A percentile compares a stretch with the other conserved stretches of the same genome.
These are phyloP conservation scores for Arabidopsis lyrata DNA, from an alignment of 441 rosid genomes.

Conservation along the genomic window DNA sequence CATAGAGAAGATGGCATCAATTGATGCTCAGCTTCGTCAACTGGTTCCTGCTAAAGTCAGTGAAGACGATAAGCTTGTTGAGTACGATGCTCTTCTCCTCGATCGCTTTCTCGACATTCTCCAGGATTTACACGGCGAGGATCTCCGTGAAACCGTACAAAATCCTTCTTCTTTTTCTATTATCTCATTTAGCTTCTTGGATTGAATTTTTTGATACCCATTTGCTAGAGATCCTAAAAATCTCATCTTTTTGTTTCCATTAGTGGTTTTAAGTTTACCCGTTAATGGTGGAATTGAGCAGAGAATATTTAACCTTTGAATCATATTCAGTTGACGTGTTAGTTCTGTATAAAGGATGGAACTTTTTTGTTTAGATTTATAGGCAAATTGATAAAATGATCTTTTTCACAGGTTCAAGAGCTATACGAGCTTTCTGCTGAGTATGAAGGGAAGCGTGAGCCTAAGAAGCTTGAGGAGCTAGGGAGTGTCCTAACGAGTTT, in stretches of 20 bases:
- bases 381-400: not conserved
- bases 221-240: conserved; percentile 18
- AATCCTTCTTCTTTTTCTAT: conserved; percentile 9
- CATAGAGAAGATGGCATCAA: conserved; percentile 90
- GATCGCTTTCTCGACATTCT: conserved; percentile 96
- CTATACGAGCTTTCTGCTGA: conserved; percentile 91
- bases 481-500: conserved; percentile 81
- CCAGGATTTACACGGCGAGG: conserved; percentile 93
- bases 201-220: conserved; percentile 13
- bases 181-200: not conserved
- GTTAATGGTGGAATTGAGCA: not conserved
- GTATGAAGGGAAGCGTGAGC: conserved; percentile 84
- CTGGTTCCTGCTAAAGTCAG: conserved; percentile 85
- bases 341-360: not conserved
- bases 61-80: conserved; percentile 94
- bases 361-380: conserved; percentile 1
- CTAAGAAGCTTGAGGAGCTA: conserved; percentile 84
- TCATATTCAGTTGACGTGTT: conserved; percentile 13
- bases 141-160: conserved; percentile 80
- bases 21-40: conserved; percentile 89
- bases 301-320: not conserved
- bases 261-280: not conserved
- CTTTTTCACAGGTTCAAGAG: conserved; percentile 74
- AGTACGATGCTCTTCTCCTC: conserved; percentile 90
- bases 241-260: not conserved